These are phyloP conservation scores for Didymosphaeria variabile DNA, from an alignment of 2,329 filamentous ascomycete genomes.

Conservation along the genomic window DNA sequence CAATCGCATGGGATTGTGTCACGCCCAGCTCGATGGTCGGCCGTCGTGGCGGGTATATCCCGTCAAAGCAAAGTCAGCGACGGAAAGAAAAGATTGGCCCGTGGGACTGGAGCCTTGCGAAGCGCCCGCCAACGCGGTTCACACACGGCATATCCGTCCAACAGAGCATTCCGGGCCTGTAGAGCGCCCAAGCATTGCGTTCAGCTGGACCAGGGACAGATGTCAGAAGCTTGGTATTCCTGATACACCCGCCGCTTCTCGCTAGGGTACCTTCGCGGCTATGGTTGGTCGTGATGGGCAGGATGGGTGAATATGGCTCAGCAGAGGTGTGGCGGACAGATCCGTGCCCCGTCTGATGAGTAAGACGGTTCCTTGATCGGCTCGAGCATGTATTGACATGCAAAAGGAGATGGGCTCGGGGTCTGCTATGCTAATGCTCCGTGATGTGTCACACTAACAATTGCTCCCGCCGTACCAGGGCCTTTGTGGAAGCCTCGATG, in stretches of 20 bases:
- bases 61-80: neutral
- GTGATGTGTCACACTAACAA: neutral
- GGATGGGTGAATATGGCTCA: constrained; percentile 6
- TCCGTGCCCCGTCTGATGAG: constrained; percentile 3
- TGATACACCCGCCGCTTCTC: neutral
- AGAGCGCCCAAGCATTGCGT: constrained; percentile 7
- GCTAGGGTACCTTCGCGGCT: neutral
- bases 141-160: constrained; percentile 8
- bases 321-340: neutral
- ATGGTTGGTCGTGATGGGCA: neutral
- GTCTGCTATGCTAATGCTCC: neutral
- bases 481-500: neutral
- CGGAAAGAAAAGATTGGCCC: neutral
- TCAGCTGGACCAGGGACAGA: constrained; percentile 8
- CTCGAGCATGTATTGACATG: neutral
- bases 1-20: neutral
- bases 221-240: constrained; percentile 12
- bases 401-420: neutral
- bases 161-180: constrained; percentile 8
- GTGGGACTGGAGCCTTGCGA: neutral
- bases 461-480: neutral
- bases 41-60: neutral
- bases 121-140: neutral
- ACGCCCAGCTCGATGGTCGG: neutral
- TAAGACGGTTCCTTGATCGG: constrained; percentile 4